Evolutionary conservation across 768 basidiomycete genomes (phyloP), one percentile per base, ranked within the genome.

Genomic region (Termitomyces sp.): DNA sequence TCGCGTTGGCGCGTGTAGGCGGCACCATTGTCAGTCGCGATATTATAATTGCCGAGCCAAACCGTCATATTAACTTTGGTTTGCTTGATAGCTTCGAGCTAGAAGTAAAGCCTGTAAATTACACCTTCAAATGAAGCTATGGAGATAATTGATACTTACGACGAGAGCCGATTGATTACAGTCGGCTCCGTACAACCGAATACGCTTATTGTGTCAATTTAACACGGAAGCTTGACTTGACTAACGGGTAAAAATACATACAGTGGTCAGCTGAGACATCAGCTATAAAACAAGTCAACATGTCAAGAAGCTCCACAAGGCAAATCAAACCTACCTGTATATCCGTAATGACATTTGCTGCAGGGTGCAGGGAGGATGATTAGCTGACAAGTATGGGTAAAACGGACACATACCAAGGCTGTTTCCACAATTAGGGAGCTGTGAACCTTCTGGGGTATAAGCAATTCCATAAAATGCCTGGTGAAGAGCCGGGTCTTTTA

Each of bases 11-110:
- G 82, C 0, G 68, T 50, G 67, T 94, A 97, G 3, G 91, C 86
- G 0, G 79, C 74, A 23, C 78, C 74, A 40, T 83, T 80, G 70
- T 93, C 89, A 4, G 78, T 81, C 37, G 82, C 66, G 11, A 79
- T 63, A 21, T 78, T 77, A 66, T 89, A 92, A 65, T 85, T 91
- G 28, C 84, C 90, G 21, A 91, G 76, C 69, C 75, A 94, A 5
- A 95, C 89, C 4, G 71, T 77, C 83, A 97, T 80, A 70, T 96
- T 77, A 40, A 93, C 89, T 71, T 95, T 91, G 37, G 95, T 97
- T 58, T 84, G 85, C 64, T 86, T 79, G 63, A 99, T 94, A 17
- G 95, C 96, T 62, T 94, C 89, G 31, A 98, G 80, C 76, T 87
- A 58, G 43, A 35, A 43, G 15, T 33, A 50, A 9, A 54, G 37